A percentile compares a stretch with the other conserved stretches of the same genome.
Evolutionary conservation across 1,284 basidiomycete genomes (phyloP).

Genomic region (Rhodotorula sp.): DNA sequence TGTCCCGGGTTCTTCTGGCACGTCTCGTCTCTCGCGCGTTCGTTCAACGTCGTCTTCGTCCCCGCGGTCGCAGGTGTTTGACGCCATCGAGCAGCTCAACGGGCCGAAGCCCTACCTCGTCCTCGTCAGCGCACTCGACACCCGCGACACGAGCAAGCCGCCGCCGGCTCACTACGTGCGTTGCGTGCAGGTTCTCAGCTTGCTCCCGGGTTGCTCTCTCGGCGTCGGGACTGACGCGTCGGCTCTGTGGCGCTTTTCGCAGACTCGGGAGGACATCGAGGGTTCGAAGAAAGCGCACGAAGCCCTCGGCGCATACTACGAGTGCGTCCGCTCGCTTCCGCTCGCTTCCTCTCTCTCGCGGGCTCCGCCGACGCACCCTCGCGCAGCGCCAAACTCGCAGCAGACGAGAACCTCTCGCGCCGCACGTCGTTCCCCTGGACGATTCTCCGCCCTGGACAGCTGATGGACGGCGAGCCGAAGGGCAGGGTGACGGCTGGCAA

Average conservation of each 20-base stretch:
- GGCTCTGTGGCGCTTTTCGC: not conserved
- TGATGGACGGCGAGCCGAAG: conserved; percentile 58
- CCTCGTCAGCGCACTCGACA: conserved; percentile 65
- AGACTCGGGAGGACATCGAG: conserved; percentile 57
- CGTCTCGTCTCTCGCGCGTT: conserved; percentile 50
- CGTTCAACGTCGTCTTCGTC: not conserved
- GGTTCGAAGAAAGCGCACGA: conserved; percentile 54
- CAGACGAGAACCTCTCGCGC: conserved; percentile 63
- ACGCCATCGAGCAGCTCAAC: conserved; percentile 61
- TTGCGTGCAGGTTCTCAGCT: conserved; percentile 13
- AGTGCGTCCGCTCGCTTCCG: conserved; percentile 4
- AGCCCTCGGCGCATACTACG: conserved; percentile 46
- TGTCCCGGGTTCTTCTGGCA: not conserved
- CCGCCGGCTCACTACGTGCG: conserved; percentile 60
- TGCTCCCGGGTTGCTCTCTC: not conserved
- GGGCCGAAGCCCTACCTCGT: conserved; percentile 57
- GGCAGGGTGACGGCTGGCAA: conserved; percentile 60
- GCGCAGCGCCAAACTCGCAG: conserved; percentile 63
- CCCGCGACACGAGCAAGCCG: conserved; percentile 55
- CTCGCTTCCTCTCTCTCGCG: not conserved
- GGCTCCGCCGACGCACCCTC: not conserved
- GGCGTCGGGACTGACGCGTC: too few relatives aligned
- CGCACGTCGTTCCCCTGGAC: conserved; percentile 65
- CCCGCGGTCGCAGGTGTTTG: conserved; percentile 54
- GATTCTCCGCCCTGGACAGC: conserved; percentile 64